Evolutionary conservation across 306 rosid genomes (phyloP).

Genomic region (Inga laurina): DNA sequence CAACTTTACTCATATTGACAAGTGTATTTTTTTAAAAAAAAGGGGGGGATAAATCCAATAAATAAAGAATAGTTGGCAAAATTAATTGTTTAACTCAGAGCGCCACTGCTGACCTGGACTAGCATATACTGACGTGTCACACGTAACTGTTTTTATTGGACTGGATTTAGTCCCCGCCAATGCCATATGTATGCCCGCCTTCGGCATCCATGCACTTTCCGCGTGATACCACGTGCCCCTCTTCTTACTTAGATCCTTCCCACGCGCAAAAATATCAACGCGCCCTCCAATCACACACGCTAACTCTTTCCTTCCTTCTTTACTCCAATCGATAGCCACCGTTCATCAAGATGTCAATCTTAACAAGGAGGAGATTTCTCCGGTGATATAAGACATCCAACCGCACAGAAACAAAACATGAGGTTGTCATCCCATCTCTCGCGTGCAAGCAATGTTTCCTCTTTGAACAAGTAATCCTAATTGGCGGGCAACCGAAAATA

Average conservation of each 20-base stretch:
- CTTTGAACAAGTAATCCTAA: no score
- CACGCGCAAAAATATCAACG: neutral
- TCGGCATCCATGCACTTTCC: constrained; percentile 48
- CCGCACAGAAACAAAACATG: neutral
- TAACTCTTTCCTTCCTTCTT: no score
- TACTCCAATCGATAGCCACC: neutral
- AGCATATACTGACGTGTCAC: constrained; percentile 2
- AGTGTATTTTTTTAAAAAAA: no score
- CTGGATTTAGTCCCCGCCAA: constrained; percentile 17
- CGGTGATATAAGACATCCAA: no score
- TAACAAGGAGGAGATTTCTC: neutral
- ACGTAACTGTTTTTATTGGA: constrained; percentile 4
- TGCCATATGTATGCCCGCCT: constrained; percentile 31
- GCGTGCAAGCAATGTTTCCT: neutral
- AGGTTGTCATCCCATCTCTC: neutral
- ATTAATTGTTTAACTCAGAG: neutral
- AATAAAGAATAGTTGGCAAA: no score
- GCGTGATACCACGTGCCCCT: constrained; percentile 38
- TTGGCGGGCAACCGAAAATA: neutral
- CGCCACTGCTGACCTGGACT: constrained; percentile 22
- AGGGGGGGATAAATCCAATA: no score
- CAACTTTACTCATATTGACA: no score
- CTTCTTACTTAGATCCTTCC: neutral
- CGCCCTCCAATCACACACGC: neutral
- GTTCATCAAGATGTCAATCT: neutral